These are phyloP conservation scores for Nitzschia sp. DNA, from an alignment of 108 stramenopile genomes.

Conservation along the genomic window DNA sequence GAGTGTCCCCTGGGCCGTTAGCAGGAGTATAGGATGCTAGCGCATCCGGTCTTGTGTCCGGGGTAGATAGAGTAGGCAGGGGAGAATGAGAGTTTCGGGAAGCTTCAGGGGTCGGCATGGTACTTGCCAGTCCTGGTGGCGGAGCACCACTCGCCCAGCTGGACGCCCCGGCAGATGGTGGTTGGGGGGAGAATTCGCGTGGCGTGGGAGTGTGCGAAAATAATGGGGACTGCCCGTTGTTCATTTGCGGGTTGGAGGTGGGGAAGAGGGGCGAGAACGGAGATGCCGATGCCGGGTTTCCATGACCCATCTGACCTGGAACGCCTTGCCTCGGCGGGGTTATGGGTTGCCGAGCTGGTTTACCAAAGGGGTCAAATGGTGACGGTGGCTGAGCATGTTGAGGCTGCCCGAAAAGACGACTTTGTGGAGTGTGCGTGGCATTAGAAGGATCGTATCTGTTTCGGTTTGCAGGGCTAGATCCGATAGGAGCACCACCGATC, in stretches of 20 bases:
- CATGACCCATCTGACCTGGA: slow-evolving; percentile 2
- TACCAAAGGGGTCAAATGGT: background rate
- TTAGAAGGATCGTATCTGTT: background rate
- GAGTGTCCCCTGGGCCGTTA: background rate
- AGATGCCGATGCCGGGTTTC: background rate
- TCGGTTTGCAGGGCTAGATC: slow-evolving; percentile 6
- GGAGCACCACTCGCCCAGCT: background rate
- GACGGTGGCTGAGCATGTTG: background rate
- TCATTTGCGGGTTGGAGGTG: slow-evolving; percentile 5
- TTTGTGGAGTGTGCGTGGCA: slow-evolving; percentile 1
- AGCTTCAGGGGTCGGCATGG: background rate
- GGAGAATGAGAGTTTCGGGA: slow-evolving; percentile 7
- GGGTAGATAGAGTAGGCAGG: slow-evolving; percentile 23
- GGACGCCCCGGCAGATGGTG: background rate
- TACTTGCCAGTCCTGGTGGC: background rate
- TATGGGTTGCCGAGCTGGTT: slow-evolving; percentile 8
- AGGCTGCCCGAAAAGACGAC: background rate
- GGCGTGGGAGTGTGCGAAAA: background rate
- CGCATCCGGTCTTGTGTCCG: background rate
- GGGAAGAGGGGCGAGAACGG: slow-evolving; percentile 15
- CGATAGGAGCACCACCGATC: slow-evolving; percentile 4
- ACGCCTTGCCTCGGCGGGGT: slow-evolving; percentile 6
- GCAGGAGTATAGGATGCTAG: slow-evolving; percentile 4
- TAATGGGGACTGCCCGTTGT: slow-evolving; percentile 6
- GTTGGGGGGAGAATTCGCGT: background rate